Base-by-base conservation (phyloP, 495 filamentous ascomycete species). In the Daldinia grandis region DNA sequence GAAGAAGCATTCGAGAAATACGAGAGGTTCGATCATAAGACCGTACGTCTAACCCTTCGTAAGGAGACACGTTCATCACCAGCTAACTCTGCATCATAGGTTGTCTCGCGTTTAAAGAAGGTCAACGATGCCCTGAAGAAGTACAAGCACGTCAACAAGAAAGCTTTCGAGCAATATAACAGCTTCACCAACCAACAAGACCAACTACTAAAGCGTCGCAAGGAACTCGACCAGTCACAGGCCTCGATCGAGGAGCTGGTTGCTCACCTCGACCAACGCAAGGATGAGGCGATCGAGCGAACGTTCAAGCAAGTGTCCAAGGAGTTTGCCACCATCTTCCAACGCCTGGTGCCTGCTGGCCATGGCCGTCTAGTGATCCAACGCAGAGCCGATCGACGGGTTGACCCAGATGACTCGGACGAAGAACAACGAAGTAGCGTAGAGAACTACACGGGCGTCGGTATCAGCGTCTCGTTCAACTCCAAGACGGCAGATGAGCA, bases 401-500 rank as follows among this genome's bases (percentile, higher is more conserved):
- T 82, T 19, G 85, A 85, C 30, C 83, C 85, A 1, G 91, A 90
- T 19, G 92, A 92, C 1, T 85, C 90, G 6, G 92, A 94, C 19
- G 86, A 87, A 37, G 90, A 92, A 47, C 81, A 82, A 19, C 82
- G 83, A n/a, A 81, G 88, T 55, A 89, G 87, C 55, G 95, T 98
- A 2, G 96, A 98, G 79, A 97, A 95, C 81, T 99, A 98, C 78
- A 93, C 92, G 1, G 95, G 95, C 35, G 95, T 99, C 4, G 95
- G 94, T n/a, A 98, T 99, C 79, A 93, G 91, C 71, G 95, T 99
- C 25, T 95, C 92, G 69, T 99, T 99, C 85, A 99, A 98, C 82
- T 97, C 93, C 77, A 97, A 97, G 80, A 89, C 93, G 66, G 81
- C 87, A 64, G 96, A 99, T 69, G 95, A 99, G 73, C 95, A 99